Evolutionary conservation across 257 asterid genomes (phyloP), one percentile per base, ranked within the genome.

Genomic region (Penstemon barbatus): DNA sequence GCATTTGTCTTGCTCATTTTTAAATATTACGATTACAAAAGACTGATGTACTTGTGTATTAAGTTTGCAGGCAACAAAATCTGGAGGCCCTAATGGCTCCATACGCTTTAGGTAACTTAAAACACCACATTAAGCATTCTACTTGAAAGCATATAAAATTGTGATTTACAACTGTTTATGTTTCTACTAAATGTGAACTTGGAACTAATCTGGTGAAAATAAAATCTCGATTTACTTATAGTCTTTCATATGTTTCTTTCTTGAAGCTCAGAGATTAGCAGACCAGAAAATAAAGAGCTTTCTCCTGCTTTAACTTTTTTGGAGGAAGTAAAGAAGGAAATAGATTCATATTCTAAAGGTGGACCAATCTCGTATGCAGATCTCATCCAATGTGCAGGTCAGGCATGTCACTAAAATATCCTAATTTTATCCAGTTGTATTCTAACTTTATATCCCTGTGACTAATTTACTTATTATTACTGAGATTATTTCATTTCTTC

Each of bases 51-150:
- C 77, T 51, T 56, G 54, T 66, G 46, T 69, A 39, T 75, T 65
- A 79, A 74, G 68, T 74, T 48, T 86, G 75, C 87, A 94, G 97
- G 95, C 95, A 55, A 87, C 97, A 72, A 94, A 94, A 79, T 70
- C 99, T 33, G 97, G 99, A 12, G 97, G 99, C 62, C 84, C 99
- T 72, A 94, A 91, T 77, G 99, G 96, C 79, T 94, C 99, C 4
- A 83, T 94, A 74, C 97, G 93, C 63, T 83, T 91, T 65, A 91
- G 99, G 99, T 94, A 88, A 85, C 69, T 71, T 66, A 63, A 65
- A 71, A 37, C 33, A 25, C 33, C 43, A n/a, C 63, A 8, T 63
- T 65, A 56, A 42, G 42, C 54, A 44, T 71, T 57, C 12, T 36
- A 42, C 65, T 66, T 7, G 10, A 52, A 66, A 67, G 59, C 48